phyloP scores from a whole-genome alignment of 2,329 filamentous ascomycete species.

The Xylariales sp. region DNA sequence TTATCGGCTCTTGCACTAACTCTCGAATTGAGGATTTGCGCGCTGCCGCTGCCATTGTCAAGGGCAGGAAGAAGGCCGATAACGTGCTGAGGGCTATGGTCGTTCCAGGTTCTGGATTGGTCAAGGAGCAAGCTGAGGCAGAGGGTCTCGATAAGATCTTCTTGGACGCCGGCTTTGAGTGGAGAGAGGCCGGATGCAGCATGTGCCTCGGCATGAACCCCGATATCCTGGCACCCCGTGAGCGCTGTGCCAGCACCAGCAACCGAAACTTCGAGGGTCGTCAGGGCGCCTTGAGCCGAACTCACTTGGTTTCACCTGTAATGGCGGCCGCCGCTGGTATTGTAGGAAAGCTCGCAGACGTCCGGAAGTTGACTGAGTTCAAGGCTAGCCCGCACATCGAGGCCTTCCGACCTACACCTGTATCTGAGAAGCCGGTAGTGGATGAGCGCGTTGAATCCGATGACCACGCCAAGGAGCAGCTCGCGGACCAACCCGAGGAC shows the following conservation, averaged over 20 bases:
- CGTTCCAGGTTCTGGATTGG: slow-evolving; percentile 89
- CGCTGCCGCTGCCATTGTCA: slow-evolving; percentile 78
- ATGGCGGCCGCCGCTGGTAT: slow-evolving; percentile 94
- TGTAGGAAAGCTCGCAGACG: slow-evolving; percentile 85
- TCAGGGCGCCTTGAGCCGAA: slow-evolving; percentile 86
- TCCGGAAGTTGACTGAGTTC: slow-evolving; percentile 70
- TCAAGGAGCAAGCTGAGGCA: slow-evolving; percentile 85
- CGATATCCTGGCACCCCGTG: slow-evolving; percentile 86
- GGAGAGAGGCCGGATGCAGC: slow-evolving; percentile 96
- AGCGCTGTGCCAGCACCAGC: slow-evolving; percentile 91
- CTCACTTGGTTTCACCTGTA: slow-evolving; percentile 93
- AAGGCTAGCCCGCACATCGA: slow-evolving; percentile 56
- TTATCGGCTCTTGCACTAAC: slow-evolving; percentile 98
- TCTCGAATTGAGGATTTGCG: slow-evolving; percentile 93
- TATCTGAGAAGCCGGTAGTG: slow-evolving; percentile 38
- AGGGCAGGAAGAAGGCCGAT: slow-evolving; percentile 78
- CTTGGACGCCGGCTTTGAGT: slow-evolving; percentile 87
- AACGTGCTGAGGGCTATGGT: slow-evolving; percentile 96
- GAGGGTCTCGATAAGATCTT: slow-evolving; percentile 96
- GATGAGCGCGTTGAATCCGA: slow-evolving; percentile 50
- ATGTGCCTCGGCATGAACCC: slow-evolving; percentile 99
- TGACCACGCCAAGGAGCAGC: slow-evolving; percentile 47
- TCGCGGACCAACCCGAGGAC: slow-evolving; percentile 60
- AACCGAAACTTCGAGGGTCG: slow-evolving; percentile 98
- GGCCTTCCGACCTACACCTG: slow-evolving; percentile 36